Evolutionary conservation across 257 asterid species (phyloP), one percentile per base, ranked within the genome.

Genomic region (Salvia splendens): DNA sequence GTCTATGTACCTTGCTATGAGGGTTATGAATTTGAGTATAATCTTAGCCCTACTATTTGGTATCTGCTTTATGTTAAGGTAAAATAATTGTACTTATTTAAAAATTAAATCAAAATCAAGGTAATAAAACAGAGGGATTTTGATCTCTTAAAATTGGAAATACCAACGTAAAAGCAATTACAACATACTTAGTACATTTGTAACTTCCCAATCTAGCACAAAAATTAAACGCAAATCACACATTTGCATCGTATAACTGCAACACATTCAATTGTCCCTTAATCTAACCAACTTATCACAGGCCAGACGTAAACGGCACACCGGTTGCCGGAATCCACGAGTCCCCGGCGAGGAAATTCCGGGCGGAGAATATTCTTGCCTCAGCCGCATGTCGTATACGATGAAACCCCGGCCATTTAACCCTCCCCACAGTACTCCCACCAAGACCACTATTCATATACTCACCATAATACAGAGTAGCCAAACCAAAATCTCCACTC

Each of bases 391-490:
- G 59, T 0, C 42, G 59, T 5, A 87, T 77, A 3, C 61, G 75
- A 10, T 74, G 87, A 52, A 64, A 83, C 4, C 95, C 95, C 0
- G 76, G 81, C 86, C 87, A 84, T 5, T 72, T 87, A 11, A 83
- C 87, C 75, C 95, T 75, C 60, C 82, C 74, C 5, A 56, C 33
- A 0, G 80, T 76, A 7, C 24, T 43, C 4, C 87, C 83, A 42
- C 93, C 89, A 3, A 45, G 40, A 10, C 93, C 93, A 0, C 57
- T 15, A 35, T 86, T 86, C 83, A 76, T 64, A 14, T 79, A 86
- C 50, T 86, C 92, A 0, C 82, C 92, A 56, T 81, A 86, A n/a
- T 82, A 86, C n/a, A 86, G 38, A 14, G 83, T 87, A 3, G 30
- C 59, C 4, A 87, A 35, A 6, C 65, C 88, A 65, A 77, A 85